Percentiles rank a stretch among this genome's conserved stretches.
Conservation (phyloP, 305 asterid genomes). For the Fraxinus greggii region DNA sequence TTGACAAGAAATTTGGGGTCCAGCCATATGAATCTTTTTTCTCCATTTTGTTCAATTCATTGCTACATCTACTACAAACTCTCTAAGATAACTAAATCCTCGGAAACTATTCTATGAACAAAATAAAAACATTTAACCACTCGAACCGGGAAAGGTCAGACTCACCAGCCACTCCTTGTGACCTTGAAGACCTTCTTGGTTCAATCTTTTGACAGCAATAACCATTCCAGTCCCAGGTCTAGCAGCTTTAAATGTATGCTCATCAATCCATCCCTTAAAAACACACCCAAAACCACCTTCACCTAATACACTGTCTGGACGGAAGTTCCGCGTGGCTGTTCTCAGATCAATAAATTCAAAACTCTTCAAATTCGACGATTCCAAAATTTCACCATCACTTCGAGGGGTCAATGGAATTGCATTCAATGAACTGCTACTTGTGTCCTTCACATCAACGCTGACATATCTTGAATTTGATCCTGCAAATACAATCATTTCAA, state of each 20-base stretch:
- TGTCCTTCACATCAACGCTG: conserved; percentile 42
- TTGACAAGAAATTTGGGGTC: background rate
- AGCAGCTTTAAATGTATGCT: conserved; percentile 60
- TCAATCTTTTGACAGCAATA: conserved; percentile 75
- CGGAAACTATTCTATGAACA: background rate
- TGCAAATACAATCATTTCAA: conserved; percentile 17
- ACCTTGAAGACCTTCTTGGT: conserved; percentile 83
- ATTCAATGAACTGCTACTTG: conserved; percentile 41
- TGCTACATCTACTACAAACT: background rate
- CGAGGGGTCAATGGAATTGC: conserved; percentile 61
- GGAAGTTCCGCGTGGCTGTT: conserved; percentile 70
- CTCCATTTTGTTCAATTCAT: background rate
- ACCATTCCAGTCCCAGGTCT: conserved; percentile 76
- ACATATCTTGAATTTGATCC: conserved; percentile 42
- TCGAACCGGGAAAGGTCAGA: conserved; percentile 1
- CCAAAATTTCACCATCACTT: conserved; percentile 61
- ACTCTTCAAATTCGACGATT: conserved; percentile 43
- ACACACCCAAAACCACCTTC: conserved; percentile 90
- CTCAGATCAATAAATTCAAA: conserved; percentile 61
- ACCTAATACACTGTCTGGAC: conserved; percentile 86
- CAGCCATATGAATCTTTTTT: background rate
- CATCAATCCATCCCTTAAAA: conserved; percentile 86
- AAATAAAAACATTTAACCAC: background rate
- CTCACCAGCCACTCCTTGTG: conserved; percentile 93
- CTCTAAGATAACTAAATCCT: background rate